These are phyloP conservation scores for Stephanodiscus triporus DNA, from an alignment of 108 stramenopile genomes.

Conservation along the genomic window DNA sequence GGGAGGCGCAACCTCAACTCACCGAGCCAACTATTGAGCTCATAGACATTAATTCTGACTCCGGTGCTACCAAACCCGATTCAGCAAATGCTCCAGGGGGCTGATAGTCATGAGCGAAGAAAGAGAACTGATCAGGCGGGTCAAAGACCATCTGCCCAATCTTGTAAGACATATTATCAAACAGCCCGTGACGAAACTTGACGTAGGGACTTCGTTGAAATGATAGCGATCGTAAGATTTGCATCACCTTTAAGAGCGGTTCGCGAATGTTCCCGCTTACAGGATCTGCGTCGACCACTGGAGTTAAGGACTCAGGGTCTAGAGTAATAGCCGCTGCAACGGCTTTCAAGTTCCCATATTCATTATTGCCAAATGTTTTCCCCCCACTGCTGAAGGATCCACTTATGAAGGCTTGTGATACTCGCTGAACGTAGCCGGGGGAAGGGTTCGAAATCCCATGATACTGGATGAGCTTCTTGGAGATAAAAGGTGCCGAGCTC, in stretches of 20 bases:
- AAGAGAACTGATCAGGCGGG: constrained; percentile 50
- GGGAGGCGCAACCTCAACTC: not conserved
- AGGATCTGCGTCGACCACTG: constrained; percentile 57
- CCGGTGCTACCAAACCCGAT: constrained; percentile 41
- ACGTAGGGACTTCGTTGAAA: constrained; percentile 24
- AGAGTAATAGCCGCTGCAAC: constrained; percentile 54
- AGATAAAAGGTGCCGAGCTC: constrained; percentile 65
- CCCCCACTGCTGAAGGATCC: constrained; percentile 36
- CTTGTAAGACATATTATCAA: constrained; percentile 33
- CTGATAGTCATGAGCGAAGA: constrained; percentile 43
- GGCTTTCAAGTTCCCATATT: constrained; percentile 54
- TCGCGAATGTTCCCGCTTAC: constrained; percentile 50
- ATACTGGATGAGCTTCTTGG: constrained; percentile 61
- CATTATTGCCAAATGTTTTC: constrained; percentile 41
- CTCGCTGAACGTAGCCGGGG: constrained; percentile 53
- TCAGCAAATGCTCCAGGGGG: constrained; percentile 41
- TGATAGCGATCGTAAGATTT: constrained; percentile 48
- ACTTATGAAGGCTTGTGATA: constrained; percentile 45
- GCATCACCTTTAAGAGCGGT: constrained; percentile 55
- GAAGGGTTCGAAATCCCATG: constrained; percentile 75
- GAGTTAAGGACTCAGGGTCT: constrained; percentile 48
- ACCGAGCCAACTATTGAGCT: constrained; percentile 31
- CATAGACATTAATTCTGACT: constrained; percentile 39
- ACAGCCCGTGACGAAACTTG: constrained; percentile 23
- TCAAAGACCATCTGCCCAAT: constrained; percentile 53